These are phyloP conservation scores for Corylus avellana DNA, from an alignment of 306 rosid genomes.

Conservation along the genomic window DNA sequence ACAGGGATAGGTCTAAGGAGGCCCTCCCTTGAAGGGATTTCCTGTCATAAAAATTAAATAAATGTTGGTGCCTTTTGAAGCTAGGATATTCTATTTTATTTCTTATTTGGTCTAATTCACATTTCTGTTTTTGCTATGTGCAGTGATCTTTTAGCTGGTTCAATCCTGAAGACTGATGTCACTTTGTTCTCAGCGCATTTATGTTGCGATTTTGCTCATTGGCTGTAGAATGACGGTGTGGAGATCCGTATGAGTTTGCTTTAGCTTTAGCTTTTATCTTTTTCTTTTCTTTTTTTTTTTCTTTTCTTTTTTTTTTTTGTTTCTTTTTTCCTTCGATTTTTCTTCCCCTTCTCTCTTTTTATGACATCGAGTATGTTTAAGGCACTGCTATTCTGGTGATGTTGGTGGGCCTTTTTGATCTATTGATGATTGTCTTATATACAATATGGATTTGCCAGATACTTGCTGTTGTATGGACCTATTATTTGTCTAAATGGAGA, in stretches of 20 bases:
- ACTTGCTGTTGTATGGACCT: not conserved
- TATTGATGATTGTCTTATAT: not conserved
- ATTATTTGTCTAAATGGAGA: not conserved
- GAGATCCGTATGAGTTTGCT: not conserved
- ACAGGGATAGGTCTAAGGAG: too few relatives aligned
- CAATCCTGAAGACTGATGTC: not conserved
- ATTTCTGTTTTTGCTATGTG: not conserved
- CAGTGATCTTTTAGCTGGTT: conserved; percentile 18
- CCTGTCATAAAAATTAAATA: too few relatives aligned
- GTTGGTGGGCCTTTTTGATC: not conserved
- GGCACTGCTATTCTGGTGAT: not conserved
- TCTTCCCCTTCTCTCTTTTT: not conserved
- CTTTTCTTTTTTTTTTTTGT: too few relatives aligned
- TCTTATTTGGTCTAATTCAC: not conserved
- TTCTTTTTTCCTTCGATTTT: not conserved
- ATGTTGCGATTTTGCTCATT: conserved; percentile 5
- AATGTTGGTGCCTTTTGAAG: not conserved
- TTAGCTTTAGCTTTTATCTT: not conserved
- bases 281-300: not conserved
- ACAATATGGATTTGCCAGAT: conserved; percentile 3
- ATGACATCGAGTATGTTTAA: conserved; percentile 8
- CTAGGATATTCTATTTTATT: not conserved
- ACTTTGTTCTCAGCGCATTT: not conserved
- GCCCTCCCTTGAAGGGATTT: too few relatives aligned
- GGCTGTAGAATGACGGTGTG: conserved; percentile 3